Base-by-base conservation (phyloP, 495 filamentous ascomycete genomes). In the Chaetomium fimeti region DNA sequence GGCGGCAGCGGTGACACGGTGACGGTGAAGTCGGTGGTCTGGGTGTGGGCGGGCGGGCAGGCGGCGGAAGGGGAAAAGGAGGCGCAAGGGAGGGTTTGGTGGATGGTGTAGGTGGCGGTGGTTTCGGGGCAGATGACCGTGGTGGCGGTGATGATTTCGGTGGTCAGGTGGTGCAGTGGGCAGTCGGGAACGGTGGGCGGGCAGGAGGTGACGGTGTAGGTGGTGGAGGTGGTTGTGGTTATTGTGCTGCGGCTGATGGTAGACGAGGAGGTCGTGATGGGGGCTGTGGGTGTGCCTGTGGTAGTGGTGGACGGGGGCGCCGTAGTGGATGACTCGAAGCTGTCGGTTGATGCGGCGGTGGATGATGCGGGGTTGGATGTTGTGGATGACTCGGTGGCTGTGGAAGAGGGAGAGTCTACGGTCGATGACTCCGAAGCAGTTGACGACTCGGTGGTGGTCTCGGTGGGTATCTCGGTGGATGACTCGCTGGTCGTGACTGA, bases 201-300 rank as follows among this genome's bases (percentile, higher is more conserved):
- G 78, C 85, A 88, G 22, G 82, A 85, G 72, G 81, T 86, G 77
- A 87, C 77, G 76, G 84, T 85, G 65, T 81, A 79, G 55, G 80
- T 79, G 54, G 78, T 71, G 64, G 79, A 81, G 69, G 73, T 71
- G 74, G 79, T 61, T 6, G 36, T 48, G 22, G 71, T 71, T 40
- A 58, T 58, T 25, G 74, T 70, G 60, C 38, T 61, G n/a, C 25
- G 54, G 38, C 66, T 67, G 47, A 54, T 48, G 42, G 74, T 70
- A 9, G 73, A 64, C 53, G 68, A 71, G 49, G 65, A 62, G 60
- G 52, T 63, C 27, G 42, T 36, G 51, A 38, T 53, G 25, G 42
- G 32, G 32, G 32, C 1, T 20, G 25, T 61, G 57, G 48, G 43
- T 24, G 63, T 9, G 12, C 40, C 28, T 9, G 45, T 11, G 24